Base-by-base conservation (phyloP, 441 rosid species). In the Erodium moschatum region DNA sequence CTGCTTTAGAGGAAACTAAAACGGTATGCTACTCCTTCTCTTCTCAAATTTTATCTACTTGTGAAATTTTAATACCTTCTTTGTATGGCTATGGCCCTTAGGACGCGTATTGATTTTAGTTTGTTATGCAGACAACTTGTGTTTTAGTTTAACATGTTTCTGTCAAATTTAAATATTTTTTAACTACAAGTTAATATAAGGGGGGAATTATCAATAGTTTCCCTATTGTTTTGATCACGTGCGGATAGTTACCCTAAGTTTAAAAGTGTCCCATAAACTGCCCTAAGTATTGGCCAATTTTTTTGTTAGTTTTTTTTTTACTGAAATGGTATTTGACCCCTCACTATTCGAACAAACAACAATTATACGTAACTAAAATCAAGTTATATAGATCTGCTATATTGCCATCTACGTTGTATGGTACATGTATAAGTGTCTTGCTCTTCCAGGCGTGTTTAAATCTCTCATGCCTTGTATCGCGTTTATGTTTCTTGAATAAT, bases 1-100 rank as follows among this genome's bases (percentile, higher is more conserved):
- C 97, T 73, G 99, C 99, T 81, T 75, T 95, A 75, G 97, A 90
- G 80, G 99, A 95, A 85, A 97, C 97, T 72, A 87, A 82, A 75
- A 76, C 7, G 87, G 99, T 95, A 88, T 73, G 85, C 68, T 27
- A 6, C 0, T 33, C 38, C 38, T 33, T 5, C 0, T 33, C 4
- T 33, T 33, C 4, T 33, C 4, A 5, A 33, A 33, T 33, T 33
- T 33, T 33, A 33, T 33, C 38, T 33, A 33, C 4, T 33, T 33
- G 1, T 33, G 38, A 33, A 33, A 33, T 3, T 33, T 0, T 3
- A 33, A 61, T 6, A 1, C 13, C 29, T 61, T 54, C 10, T 54
- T 16, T 33, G 38, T 33, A 33, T 33, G 38, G 38, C 38, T 42
- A 11, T 42, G 13, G 13, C 11, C 48, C 52, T 46, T 46, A 11